phyloP scores from a whole-genome alignment of 371 early-diverging fungal species.

The Mortierella sp. region DNA sequence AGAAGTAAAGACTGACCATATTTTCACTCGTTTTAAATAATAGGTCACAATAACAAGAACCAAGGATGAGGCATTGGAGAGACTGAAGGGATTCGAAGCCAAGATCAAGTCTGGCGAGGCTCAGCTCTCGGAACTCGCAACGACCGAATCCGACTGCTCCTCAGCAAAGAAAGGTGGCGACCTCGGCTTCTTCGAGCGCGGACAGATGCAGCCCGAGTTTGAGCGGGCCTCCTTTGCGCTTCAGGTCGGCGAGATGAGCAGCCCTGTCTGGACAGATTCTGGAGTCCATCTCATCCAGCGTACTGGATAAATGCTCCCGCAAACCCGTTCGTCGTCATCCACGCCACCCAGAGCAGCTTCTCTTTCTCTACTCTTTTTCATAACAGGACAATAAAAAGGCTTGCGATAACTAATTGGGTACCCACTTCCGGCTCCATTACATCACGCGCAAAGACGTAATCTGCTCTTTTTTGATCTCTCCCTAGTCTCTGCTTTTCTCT shows the following conservation, averaged over 20 bases:
- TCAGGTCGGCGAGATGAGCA: conserved; percentile 86
- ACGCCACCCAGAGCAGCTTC: not conserved
- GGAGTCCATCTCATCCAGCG: conserved; percentile 95
- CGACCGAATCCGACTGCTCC: conserved; percentile 87
- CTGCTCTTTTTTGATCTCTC: not conserved
- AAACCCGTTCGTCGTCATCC: not conserved
- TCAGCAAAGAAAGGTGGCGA: conserved; percentile 93
- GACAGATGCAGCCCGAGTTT: conserved; percentile 90
- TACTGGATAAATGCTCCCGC: conserved; percentile 72
- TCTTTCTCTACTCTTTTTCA: not conserved
- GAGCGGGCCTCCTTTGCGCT: conserved; percentile 93
- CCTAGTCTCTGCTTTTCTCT: not conserved
- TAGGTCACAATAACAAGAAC: conserved; percentile 87
- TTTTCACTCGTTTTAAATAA: not conserved
- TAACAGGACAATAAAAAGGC: not conserved
- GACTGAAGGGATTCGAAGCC: conserved; percentile 67
- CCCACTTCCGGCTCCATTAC: not conserved
- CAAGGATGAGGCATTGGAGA: conserved; percentile 87
- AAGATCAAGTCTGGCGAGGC: conserved; percentile 74
- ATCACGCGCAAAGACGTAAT: not conserved
- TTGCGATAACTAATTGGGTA: not conserved
- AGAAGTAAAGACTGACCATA: not conserved
- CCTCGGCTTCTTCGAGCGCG: conserved; percentile 87
- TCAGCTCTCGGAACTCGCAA: conserved; percentile 78
- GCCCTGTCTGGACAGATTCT: conserved; percentile 90